A percentile compares a stretch with the other conserved stretches of the same genome.
phyloP scores from a whole-genome alignment of 768 basidiomycete species.

The Mycena amicta region DNA sequence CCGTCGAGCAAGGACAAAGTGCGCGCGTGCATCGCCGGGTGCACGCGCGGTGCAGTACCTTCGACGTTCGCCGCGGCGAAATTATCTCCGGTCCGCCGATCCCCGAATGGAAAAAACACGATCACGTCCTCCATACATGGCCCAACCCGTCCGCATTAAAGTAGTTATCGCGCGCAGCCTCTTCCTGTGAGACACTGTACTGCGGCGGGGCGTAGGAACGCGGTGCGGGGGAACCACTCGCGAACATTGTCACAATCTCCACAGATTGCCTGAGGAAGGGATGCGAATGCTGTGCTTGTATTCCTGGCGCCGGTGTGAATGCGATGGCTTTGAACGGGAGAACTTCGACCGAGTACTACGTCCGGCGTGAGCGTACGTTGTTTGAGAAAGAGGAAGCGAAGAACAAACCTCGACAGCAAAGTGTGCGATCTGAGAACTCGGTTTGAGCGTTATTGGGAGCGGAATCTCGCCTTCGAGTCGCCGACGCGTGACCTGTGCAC shows the following conservation, averaged over 20 bases:
- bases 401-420: slow-evolving; percentile 21
- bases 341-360: slow-evolving; percentile 24
- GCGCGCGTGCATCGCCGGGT: neutral
- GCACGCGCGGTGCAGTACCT: neutral
- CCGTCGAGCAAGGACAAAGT: no score
- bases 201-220: slow-evolving; percentile 20
- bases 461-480: slow-evolving; percentile 24
- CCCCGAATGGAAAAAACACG: neutral
- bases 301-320: slow-evolving; percentile 4
- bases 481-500: neutral
- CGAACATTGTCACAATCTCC: slow-evolving; percentile 22
- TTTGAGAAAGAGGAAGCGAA: neutral
- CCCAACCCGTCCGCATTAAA: slow-evolving; percentile 18
- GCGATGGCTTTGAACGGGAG: slow-evolving; percentile 24
- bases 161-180: slow-evolving; percentile 13
- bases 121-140: slow-evolving; percentile 18
- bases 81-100: neutral
- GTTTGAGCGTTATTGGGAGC: slow-evolving; percentile 16
- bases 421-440: slow-evolving; percentile 20
- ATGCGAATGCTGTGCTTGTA: neutral
- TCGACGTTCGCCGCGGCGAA: neutral
- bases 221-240: slow-evolving; percentile 11
- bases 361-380: neutral
- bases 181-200: slow-evolving; percentile 15
- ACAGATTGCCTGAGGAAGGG: slow-evolving; percentile 18